Evolutionary conservation across 2,329 filamentous ascomycete genomes (phyloP).

Genomic region (Epichloe elymi): DNA sequence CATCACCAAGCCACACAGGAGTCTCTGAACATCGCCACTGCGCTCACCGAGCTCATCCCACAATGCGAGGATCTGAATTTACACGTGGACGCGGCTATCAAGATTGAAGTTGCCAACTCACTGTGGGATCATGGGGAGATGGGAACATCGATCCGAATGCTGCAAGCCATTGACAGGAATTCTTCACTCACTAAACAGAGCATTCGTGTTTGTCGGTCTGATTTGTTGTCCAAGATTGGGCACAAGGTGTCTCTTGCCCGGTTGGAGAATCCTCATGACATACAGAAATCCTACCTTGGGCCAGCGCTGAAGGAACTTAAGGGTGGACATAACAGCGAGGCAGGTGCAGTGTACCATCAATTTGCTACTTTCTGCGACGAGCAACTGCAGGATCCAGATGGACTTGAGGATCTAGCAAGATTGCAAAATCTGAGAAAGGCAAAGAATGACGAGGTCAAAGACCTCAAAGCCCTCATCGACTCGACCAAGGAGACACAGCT

Average conservation of each 20-base stretch:
- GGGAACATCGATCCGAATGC: constrained; percentile 75
- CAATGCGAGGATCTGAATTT: constrained; percentile 59
- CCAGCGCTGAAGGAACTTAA: constrained; percentile 74
- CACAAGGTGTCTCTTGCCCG: constrained; percentile 81
- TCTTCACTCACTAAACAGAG: constrained; percentile 53
- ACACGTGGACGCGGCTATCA: constrained; percentile 61
- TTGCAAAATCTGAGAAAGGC: constrained; percentile 66
- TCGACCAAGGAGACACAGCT: constrained; percentile 37
- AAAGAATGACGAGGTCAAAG: constrained; percentile 67
- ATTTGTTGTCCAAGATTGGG: constrained; percentile 75
- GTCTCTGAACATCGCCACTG: constrained; percentile 72
- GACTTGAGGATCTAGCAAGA: constrained; percentile 70
- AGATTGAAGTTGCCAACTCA: constrained; percentile 75
- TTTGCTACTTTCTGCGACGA: constrained; percentile 93
- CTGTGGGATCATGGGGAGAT: constrained; percentile 92
- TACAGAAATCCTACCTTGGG: constrained; percentile 74
- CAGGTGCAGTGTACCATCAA: constrained; percentile 83
- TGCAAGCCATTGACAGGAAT: constrained; percentile 55
- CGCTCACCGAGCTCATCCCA: constrained; percentile 63
- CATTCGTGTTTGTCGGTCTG: constrained; percentile 59
- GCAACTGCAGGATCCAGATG: constrained; percentile 77
- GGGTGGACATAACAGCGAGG: constrained; percentile 51
- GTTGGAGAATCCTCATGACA: constrained; percentile 79
- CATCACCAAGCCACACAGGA: constrained; percentile 76
- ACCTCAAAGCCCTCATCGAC: constrained; percentile 50